Base-by-base conservation (phyloP, 2,329 filamentous ascomycete genomes). In the Calonectria pauciramosa region DNA sequence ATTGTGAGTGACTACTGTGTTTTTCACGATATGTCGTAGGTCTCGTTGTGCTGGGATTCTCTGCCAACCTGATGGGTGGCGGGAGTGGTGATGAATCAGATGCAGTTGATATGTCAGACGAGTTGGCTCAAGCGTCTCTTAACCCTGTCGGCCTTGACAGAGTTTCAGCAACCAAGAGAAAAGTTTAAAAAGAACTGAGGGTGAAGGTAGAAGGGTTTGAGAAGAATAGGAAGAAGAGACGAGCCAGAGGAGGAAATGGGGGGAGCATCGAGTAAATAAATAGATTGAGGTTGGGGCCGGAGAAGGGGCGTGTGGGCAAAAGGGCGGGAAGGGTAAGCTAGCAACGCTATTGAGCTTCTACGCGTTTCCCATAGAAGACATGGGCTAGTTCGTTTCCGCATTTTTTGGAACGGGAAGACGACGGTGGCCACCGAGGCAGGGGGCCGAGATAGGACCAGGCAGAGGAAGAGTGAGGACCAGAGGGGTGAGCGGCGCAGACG, bases 1-100 rank as follows among this genome's bases (percentile, higher is more conserved):
- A 95, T 94, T 75, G 67, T 80, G 77, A 54, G 38, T 30, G 32
- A 41, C 52, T 44, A 32, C 52, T 10, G 56, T 63, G 56, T 20
- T 41, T n/a, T 41, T 41, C 56, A 41, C 20, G 41, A 68, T 34
- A 7, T 10, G 8, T 18, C 52, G 23, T 44, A 30, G 36, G 16
- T 63, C 34, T 63, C 56, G n/a, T 20, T 63, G 23, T 28, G 16
- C 10, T 7, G 38, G 26, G 38, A 30, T 18, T 18, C 14, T 11
- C 41, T 41, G 23, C 56, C 56, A 38, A 41, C 16, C 3, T 26
- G 23, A 26, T 38, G 23, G 56, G 23, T 20, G 56, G 26, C n/a
- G 56, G 23, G 23, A 63, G 20, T 63, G 56, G 2, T 70, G n/a
- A 34, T 41, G 30, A 49, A 49, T 34, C 26, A 28, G n/a, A 10